These are phyloP conservation scores for Claviceps purpurea DNA, from an alignment of 2,329 filamentous ascomycete genomes.

Conservation along the genomic window DNA sequence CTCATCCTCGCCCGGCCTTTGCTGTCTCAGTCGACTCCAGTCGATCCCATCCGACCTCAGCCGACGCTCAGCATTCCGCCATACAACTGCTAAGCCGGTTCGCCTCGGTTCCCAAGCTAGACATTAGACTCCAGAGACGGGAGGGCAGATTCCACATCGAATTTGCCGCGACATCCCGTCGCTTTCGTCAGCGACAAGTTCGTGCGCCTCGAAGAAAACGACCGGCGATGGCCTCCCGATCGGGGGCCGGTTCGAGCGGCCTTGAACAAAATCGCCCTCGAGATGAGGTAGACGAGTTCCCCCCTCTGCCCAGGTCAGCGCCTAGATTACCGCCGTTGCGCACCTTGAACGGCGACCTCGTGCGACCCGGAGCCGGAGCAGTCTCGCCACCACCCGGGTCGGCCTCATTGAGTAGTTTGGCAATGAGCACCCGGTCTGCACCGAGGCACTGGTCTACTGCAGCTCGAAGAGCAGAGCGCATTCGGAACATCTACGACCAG, in stretches of 20 bases:
- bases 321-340: conserved; percentile 20
- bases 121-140: neutral
- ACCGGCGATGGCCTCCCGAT: conserved; percentile 19
- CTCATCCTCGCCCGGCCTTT: neutral
- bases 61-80: neutral
- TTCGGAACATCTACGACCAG: conserved; percentile 20
- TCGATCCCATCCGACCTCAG: neutral
- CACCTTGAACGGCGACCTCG: conserved; percentile 16
- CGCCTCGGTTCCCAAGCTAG: neutral
- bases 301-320: conserved; percentile 15
- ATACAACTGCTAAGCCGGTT: neutral
- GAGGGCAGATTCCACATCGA: neutral
- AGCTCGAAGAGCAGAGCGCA: conserved; percentile 22
- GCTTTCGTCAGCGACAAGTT: neutral
- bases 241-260: conserved; percentile 18
- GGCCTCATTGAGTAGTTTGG: neutral
- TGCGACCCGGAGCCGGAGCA: conserved; percentile 11
- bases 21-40: neutral
- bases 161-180: neutral
- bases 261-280: conserved; percentile 17
- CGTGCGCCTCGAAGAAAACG: neutral
- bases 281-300: conserved; percentile 18
- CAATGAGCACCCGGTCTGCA: conserved; percentile 2
- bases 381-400: neutral
- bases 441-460: conserved; percentile 14